Conservation (phyloP, 148 eudicot genomes). For the Amaranthus hypochondriacus region DNA sequence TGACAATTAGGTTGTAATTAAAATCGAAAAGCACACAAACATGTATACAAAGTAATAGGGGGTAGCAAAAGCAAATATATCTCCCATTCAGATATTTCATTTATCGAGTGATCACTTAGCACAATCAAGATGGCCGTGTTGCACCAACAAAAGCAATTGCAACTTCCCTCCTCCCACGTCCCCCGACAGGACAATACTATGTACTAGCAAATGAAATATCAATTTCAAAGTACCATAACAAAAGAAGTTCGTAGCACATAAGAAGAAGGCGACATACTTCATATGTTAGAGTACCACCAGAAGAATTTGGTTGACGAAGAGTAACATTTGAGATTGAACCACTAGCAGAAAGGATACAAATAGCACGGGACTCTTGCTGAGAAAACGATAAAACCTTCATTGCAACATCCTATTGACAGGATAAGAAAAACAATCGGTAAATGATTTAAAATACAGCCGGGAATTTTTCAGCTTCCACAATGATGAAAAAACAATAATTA, state of each 20-base stretch:
- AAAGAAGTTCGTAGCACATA: background rate
- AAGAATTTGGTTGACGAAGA: conserved; percentile 77
- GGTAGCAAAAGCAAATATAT: too few relatives aligned
- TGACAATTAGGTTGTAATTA: too few relatives aligned
- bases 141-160: background rate
- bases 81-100: too few relatives aligned
- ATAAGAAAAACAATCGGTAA: conserved; percentile 8
- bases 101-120: background rate
- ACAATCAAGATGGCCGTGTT: background rate
- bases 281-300: conserved; percentile 89
- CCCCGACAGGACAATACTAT: background rate
- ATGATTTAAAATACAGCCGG: background rate
- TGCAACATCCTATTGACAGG: conserved; percentile 56
- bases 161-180: background rate
- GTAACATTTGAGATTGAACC: conserved; percentile 91
- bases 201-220: background rate
- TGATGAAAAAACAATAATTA: background rate
- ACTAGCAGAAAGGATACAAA: conserved; percentile 77
- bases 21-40: too few relatives aligned
- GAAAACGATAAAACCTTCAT: conserved; percentile 87
- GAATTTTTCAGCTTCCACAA: background rate
- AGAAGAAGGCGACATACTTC: conserved; percentile 47
- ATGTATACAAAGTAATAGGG: too few relatives aligned
- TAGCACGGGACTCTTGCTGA: conserved; percentile 83
- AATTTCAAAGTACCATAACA: background rate